Base-by-base conservation (phyloP, 805 yeast species). In the Hanseniaspora valbyensis region DNA sequence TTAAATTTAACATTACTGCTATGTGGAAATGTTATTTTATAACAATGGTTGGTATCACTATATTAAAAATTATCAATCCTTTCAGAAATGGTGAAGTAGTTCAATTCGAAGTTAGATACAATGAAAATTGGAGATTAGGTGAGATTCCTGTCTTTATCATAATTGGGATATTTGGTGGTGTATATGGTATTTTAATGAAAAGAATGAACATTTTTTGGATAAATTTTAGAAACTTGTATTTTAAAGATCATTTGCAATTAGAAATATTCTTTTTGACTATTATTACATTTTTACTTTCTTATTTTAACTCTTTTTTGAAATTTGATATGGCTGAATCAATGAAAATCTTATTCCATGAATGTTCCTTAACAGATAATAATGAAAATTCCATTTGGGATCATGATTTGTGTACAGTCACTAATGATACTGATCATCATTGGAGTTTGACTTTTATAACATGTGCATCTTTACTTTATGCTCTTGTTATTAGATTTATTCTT, bases 241-340 rank as follows among this genome's bases (percentile, higher is more conserved):
- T 90, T 49, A 42, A 55, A 5, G 65, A 68, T 38, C 69, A 68
- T 57, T 84, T 85, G 0, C 63, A 86, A 1, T 72, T 77, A 50
- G 99, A 92, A 64, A 90, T 86, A 1, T 65, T 80, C 0, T 52
- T 75, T 0, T 64, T 92, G 42, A 77, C 95, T 0, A 56, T 77
- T 0, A 60, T 87, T 6, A 84, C 96, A 0, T 81, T 95, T 0
- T 62, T 78, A 13, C 67, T 92, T 39, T 81, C 95, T 37, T 92
- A 87, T 64, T 86, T 83, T 64, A 90, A 86, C 63, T 80, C 78
- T 55, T 92, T 82, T 60, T 71, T 92, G 52, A 72, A 78, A 50
- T 67, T 84, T 34, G 98, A 92, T 62, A 92, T 92, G 98, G 88
- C 98, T 1, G 94, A 89, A 60, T 77, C 87, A 25, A 92, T 92